phyloP scores from a whole-genome alignment of 2,329 filamentous ascomycete genomes.

The Alternaria sp. region DNA sequence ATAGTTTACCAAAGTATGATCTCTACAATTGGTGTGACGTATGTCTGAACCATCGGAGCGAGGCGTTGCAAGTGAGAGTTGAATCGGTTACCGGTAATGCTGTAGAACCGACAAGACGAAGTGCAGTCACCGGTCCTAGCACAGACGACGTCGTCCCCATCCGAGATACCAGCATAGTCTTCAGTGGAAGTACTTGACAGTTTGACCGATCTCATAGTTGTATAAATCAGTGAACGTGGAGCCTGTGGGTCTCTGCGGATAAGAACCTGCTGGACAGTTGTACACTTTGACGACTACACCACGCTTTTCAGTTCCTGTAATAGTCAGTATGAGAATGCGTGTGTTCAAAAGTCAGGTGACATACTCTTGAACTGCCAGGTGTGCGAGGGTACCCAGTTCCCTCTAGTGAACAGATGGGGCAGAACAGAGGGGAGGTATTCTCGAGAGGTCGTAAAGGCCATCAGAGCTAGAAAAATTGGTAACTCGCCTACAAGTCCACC shows the following conservation, averaged over 20 bases:
- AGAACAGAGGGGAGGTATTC: slow-evolving; percentile 21
- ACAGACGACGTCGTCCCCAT: slow-evolving; percentile 18
- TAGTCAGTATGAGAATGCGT: not conserved
- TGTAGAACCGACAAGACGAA: not conserved
- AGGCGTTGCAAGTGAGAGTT: not conserved
- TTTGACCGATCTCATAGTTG: slow-evolving; percentile 27
- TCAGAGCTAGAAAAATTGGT: slow-evolving; percentile 43
- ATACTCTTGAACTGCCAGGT: slow-evolving; percentile 31
- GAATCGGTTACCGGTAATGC: not conserved
- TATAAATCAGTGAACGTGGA: slow-evolving; percentile 21
- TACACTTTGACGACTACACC: slow-evolving; percentile 43
- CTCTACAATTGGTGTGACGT: not conserved
- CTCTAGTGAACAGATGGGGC: slow-evolving; percentile 25
- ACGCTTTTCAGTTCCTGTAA: slow-evolving; percentile 29
- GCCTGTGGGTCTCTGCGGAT: not conserved
- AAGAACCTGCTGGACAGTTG: slow-evolving; percentile 14
- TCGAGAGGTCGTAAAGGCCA: slow-evolving; percentile 35
- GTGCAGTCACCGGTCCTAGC: slow-evolving; percentile 10
- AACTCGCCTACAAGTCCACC: slow-evolving; percentile 43
- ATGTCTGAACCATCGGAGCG: not conserved
- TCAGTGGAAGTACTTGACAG: slow-evolving; percentile 33
- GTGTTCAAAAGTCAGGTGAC: slow-evolving; percentile 3
- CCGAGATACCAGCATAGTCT: not conserved
- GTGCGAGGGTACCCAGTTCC: slow-evolving; percentile 2
- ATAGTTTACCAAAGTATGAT: too few relatives aligned